Percentiles rank a stretch among this genome's conserved stretches.
phyloP scores from a whole-genome alignment of 306 rosid species.

The Quercus mongolica region DNA sequence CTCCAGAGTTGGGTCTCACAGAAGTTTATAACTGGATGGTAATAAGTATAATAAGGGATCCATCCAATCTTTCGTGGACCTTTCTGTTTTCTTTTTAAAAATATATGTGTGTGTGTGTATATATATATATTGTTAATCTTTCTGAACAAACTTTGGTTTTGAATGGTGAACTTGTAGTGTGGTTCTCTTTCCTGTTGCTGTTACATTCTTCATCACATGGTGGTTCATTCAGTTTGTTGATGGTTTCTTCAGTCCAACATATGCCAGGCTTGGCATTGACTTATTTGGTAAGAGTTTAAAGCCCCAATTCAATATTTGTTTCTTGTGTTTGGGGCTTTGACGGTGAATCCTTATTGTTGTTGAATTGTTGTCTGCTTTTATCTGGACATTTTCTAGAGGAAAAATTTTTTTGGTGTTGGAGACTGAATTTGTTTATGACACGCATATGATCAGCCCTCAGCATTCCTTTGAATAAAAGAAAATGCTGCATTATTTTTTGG shows the following conservation, averaged over 20 bases:
- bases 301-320: not conserved
- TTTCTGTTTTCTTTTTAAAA: not conserved
- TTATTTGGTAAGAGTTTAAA: constrained; percentile 61
- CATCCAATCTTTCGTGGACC: not conserved
- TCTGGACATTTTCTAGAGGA: not conserved
- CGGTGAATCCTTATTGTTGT: not conserved
- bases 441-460: no score
- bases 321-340: not conserved
- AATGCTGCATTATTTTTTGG: not conserved
- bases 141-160: constrained; percentile 13
- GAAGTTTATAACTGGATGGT: constrained; percentile 98
- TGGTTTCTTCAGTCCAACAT: constrained; percentile 88
- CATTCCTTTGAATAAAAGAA: not conserved
- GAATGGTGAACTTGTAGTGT: constrained; percentile 64
- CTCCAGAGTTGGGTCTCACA: constrained; percentile 93
- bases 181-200: constrained; percentile 89
- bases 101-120: not conserved
- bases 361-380: not conserved
- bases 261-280: constrained; percentile 75
- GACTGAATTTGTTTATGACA: not conserved
- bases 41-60: constrained; percentile 9
- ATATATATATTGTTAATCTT: not conserved
- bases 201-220: constrained; percentile 85
- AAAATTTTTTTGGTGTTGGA: no score
- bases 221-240: constrained; percentile 94